Evolutionary conservation across 768 basidiomycete genomes (phyloP).

Genomic region (Lanmaoa pseudosensibilis): DNA sequence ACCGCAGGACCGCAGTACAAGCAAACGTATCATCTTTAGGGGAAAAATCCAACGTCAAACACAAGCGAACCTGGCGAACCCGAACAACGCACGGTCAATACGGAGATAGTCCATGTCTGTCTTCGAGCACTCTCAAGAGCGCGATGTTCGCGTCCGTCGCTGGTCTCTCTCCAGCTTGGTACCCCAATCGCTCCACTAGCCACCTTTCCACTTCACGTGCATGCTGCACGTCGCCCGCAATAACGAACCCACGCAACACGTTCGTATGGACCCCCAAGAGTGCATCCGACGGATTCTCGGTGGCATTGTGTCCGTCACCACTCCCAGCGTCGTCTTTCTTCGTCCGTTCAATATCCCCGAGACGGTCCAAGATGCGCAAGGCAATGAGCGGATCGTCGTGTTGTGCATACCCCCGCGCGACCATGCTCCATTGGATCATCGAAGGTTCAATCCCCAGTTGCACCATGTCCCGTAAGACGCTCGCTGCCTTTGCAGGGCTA

Average conservation of each 20-base stretch:
- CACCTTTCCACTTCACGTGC: conserved; percentile 35
- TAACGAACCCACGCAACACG: conserved; percentile 40
- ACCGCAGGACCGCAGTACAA: not conserved
- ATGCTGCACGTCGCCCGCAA: conserved; percentile 27
- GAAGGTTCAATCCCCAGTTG: conserved; percentile 44
- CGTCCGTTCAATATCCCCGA: conserved; percentile 34
- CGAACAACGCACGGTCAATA: not conserved
- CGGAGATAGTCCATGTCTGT: not conserved
- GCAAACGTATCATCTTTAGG: not conserved
- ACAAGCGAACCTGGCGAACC: not conserved
- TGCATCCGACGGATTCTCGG: not conserved
- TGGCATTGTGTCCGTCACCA: not conserved
- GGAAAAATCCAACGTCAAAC: not conserved
- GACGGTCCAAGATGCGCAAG: conserved; percentile 41
- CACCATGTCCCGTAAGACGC: conserved; percentile 55
- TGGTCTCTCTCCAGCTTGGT: conserved; percentile 23
- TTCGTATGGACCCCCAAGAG: conserved; percentile 39
- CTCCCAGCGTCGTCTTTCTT: not conserved
- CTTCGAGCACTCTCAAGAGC: conserved; percentile 23
- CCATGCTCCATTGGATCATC: conserved; percentile 49
- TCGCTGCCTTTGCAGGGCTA: conserved; percentile 32
- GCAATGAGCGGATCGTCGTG: conserved; percentile 37
- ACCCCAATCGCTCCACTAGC: conserved; percentile 20
- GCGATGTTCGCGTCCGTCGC: conserved; percentile 25
- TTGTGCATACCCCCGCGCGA: conserved; percentile 47